Evolutionary conservation across 2,329 filamentous ascomycete species (phyloP).

Genomic region (Aspergillus neotritici): DNA sequence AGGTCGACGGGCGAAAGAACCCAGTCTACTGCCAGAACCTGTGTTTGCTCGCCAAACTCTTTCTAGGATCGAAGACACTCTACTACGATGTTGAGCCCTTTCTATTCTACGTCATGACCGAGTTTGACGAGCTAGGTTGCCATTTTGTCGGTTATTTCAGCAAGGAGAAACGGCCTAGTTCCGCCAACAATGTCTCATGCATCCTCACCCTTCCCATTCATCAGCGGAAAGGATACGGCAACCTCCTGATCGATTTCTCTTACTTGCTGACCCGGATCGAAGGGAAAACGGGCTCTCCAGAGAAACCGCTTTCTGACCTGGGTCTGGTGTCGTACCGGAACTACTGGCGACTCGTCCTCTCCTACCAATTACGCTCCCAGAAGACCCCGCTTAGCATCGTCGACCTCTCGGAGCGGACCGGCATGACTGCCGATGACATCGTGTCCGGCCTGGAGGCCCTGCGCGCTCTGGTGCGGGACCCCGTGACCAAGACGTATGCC

Average conservation of each 20-base stretch:
- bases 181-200: slow-evolving; percentile 95
- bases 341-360: slow-evolving; percentile 89
- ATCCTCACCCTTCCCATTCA: slow-evolving; percentile 95
- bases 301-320: slow-evolving; percentile 97
- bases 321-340: slow-evolving; percentile 94
- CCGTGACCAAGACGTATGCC: slow-evolving; percentile 80
- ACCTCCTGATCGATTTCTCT: slow-evolving; percentile 95
- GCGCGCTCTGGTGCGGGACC: slow-evolving; percentile 82
- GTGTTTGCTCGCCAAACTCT: slow-evolving; percentile 90
- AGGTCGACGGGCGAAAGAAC: slow-evolving; percentile 91
- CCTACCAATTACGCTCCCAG: slow-evolving; percentile 69
- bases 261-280: slow-evolving; percentile 93
- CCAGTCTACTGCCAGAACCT: slow-evolving; percentile 95
- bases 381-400: slow-evolving; percentile 52
- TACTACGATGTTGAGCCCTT: slow-evolving; percentile 99
- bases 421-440: slow-evolving; percentile 94
- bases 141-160: slow-evolving; percentile 99
- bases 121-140: slow-evolving; percentile 78
- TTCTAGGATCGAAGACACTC: slow-evolving; percentile 94
- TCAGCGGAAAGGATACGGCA: slow-evolving; percentile 93
- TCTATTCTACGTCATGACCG: slow-evolving; percentile 96
- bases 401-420: slow-evolving; percentile 70
- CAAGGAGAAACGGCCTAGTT: slow-evolving; percentile 92
- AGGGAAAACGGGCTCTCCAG: slow-evolving; percentile 87
- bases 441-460: slow-evolving; percentile 88